Conservation (phyloP, 2,329 filamentous ascomycete species). For the Ceratocystis colombiana region DNA sequence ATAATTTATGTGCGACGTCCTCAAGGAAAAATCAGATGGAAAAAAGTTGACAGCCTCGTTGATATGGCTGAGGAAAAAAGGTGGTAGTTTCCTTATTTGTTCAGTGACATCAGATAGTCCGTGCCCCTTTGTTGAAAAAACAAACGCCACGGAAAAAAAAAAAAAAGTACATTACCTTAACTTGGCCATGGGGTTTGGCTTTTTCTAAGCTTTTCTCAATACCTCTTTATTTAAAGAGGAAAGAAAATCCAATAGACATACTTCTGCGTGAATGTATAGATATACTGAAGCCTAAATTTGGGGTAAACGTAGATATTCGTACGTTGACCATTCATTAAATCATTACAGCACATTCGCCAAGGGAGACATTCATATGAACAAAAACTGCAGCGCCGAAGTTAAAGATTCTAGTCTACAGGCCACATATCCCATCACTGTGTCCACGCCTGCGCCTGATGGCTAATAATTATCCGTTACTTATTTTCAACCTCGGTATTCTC, state of each 20-base stretch:
- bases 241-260: too few species aligned
- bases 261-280: too few species aligned
- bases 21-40: constrained; percentile 10
- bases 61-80: constrained; percentile 12
- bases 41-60: constrained; percentile 16
- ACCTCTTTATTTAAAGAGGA: too few species aligned
- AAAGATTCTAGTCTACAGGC: constrained; percentile 24
- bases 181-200: too few species aligned
- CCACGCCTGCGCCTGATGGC: constrained; percentile 19
- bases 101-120: constrained; percentile 14
- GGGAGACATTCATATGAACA: constrained; percentile 1
- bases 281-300: too few species aligned
- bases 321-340: not conserved
- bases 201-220: too few species aligned
- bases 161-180: not conserved
- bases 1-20: not conserved
- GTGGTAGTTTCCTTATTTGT: not conserved
- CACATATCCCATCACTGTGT: constrained; percentile 20
- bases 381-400: constrained; percentile 25
- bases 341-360: not conserved
- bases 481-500: constrained; percentile 25
- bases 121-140: not conserved
- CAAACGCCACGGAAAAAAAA: not conserved
- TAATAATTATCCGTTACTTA: constrained; percentile 19
- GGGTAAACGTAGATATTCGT: not conserved